Evolutionary conservation across 1,284 basidiomycete genomes (phyloP).

Genomic region (Xanthoconium separans): DNA sequence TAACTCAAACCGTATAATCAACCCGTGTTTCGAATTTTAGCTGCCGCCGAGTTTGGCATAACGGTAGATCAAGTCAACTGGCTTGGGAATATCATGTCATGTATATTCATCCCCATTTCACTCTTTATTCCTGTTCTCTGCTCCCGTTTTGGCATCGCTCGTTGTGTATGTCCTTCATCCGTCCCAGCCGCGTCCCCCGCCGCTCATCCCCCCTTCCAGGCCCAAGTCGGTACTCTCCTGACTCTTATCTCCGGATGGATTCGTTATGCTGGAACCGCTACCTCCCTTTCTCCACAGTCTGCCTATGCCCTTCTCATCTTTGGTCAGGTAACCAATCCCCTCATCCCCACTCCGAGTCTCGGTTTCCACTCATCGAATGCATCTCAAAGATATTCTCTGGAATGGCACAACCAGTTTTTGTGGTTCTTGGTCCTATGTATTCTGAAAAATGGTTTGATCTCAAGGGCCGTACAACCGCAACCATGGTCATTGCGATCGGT

Average conservation of each 20-base stretch:
- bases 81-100: constrained; percentile 66
- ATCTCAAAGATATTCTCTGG: constrained; percentile 36
- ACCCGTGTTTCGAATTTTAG: constrained; percentile 35
- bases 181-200: neutral
- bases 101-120: constrained; percentile 61
- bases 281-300: constrained; percentile 50
- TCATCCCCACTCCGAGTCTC: constrained; percentile 37
- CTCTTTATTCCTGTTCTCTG: constrained; percentile 56
- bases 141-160: constrained; percentile 56
- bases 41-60: constrained; percentile 57
- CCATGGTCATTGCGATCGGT: constrained; percentile 77
- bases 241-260: constrained; percentile 70
- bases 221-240: constrained; percentile 54
- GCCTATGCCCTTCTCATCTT: constrained; percentile 62
- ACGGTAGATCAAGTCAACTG: constrained; percentile 71
- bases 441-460: constrained; percentile 81
- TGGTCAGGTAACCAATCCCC: constrained; percentile 60
- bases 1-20: no score
- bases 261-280: constrained; percentile 66
- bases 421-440: constrained; percentile 72
- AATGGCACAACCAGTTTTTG: constrained; percentile 66
- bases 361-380: constrained; percentile 18
- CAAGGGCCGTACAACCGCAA: constrained; percentile 70
- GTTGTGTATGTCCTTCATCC: constrained; percentile 46
- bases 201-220: constrained; percentile 15